Percentiles rank a stretch among this genome's conserved stretches.
Evolutionary conservation across 2,329 filamentous ascomycete genomes (phyloP).

Genomic region (Botrytis paeoniae): DNA sequence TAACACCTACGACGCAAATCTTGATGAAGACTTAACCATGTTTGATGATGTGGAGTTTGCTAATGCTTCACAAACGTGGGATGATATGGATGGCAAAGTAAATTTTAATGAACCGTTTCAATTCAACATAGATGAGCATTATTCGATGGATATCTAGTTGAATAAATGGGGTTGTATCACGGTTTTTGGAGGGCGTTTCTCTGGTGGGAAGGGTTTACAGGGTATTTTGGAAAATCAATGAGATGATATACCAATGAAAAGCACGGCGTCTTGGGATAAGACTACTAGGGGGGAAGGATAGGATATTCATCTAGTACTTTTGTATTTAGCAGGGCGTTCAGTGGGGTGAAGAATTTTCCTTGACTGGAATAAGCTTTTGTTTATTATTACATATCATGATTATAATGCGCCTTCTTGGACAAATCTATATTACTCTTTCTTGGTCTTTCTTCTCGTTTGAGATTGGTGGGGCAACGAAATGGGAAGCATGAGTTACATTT

Average conservation of each 20-base stretch:
- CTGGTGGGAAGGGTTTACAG: constrained; percentile 20
- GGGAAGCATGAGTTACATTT: background rate
- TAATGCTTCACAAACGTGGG: constrained; percentile 43
- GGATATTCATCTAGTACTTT: constrained; percentile 11
- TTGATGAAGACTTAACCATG: constrained; percentile 32
- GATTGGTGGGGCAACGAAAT: background rate
- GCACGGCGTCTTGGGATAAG: constrained; percentile 23
- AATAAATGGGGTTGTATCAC: constrained; percentile 12
- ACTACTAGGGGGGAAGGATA: constrained; percentile 11
- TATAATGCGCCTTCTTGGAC: background rate
- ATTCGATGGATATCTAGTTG: constrained; percentile 42
- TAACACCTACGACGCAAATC: constrained; percentile 39
- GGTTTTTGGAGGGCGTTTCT: constrained; percentile 24
- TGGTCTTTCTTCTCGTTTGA: background rate
- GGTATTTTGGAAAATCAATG: constrained; percentile 5
- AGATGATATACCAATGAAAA: constrained; percentile 27
- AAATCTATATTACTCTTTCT: background rate
- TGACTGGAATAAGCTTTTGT: background rate
- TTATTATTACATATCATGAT: constrained; percentile 3
- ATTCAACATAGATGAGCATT: constrained; percentile 47
- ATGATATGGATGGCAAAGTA: constrained; percentile 44
- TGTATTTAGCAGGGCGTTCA: constrained; percentile 16
- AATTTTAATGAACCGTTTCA: constrained; percentile 54
- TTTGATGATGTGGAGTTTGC: constrained; percentile 31
- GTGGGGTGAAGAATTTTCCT: background rate